These are phyloP conservation scores for Trichaptum fuscoviolaceum DNA, from an alignment of 768 basidiomycete genomes.

Conservation along the genomic window DNA sequence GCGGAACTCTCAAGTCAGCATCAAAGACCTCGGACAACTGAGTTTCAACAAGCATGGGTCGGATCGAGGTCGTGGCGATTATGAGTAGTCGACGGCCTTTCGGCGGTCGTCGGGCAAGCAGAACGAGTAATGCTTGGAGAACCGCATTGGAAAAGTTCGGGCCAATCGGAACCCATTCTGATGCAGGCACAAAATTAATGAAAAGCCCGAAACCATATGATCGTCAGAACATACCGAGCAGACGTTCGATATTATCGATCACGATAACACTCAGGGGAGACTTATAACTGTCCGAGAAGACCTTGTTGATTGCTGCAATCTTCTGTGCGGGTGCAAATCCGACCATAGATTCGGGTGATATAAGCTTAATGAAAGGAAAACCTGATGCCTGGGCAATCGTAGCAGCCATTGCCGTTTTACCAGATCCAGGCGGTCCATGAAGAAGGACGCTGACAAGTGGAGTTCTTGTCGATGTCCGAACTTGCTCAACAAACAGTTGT, in stretches of 20 bases:
- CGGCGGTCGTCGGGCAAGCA: constrained; percentile 85
- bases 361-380: constrained; percentile 96
- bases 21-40: constrained; percentile 90
- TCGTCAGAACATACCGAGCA: constrained; percentile 60
- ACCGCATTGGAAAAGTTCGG: constrained; percentile 95
- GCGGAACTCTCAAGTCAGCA: constrained; percentile 77
- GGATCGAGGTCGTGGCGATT: constrained; percentile 88
- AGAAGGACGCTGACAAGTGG: constrained; percentile 88
- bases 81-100: constrained; percentile 93
- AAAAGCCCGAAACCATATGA: background rate
- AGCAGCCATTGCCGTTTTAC: constrained; percentile 93
- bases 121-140: constrained; percentile 82
- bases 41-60: constrained; percentile 79
- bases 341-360: constrained; percentile 96
- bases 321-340: constrained; percentile 93
- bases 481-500: constrained; percentile 87
- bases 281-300: constrained; percentile 95
- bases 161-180: constrained; percentile 96
- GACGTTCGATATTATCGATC: constrained; percentile 88
- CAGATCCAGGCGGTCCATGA: constrained; percentile 85
- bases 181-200: constrained; percentile 3
- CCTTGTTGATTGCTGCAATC: constrained; percentile 84
- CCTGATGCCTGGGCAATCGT: constrained; percentile 91
- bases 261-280: constrained; percentile 95
- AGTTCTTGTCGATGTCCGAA: constrained; percentile 82